phyloP scores from a whole-genome alignment of 805 yeast genomes.

The Hanseniaspora mollemarum region DNA sequence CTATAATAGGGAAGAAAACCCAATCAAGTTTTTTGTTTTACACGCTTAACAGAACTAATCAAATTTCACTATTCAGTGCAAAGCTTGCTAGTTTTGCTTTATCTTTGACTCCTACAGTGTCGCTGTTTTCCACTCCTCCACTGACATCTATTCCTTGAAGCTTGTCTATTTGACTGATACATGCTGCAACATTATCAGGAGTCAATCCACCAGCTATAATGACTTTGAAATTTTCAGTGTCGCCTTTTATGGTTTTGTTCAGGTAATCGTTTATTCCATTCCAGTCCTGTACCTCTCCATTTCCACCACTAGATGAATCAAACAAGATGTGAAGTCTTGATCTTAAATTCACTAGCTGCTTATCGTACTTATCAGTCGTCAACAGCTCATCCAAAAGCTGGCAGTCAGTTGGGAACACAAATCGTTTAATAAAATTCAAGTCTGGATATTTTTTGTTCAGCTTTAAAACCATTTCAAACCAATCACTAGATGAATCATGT shows the following conservation, averaged over 20 bases:
- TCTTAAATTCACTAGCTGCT: conserved; percentile 18
- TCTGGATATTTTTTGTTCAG: conserved; percentile 32
- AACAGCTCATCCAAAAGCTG: conserved; percentile 27
- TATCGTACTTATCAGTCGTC: conserved; percentile 20
- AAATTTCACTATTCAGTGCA: conserved; percentile 37
- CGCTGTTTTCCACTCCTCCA: conserved; percentile 73
- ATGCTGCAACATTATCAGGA: conserved; percentile 56
- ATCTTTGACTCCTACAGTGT: conserved; percentile 54
- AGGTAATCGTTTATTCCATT: conserved; percentile 34
- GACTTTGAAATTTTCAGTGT: conserved; percentile 28
- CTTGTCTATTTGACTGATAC: conserved; percentile 38
- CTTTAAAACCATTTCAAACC: conserved; percentile 8
- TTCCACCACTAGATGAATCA: conserved; percentile 88
- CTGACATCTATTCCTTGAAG: conserved; percentile 89
- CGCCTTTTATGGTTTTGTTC: conserved; percentile 2
- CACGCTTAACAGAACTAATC: not conserved
- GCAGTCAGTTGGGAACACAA: conserved; percentile 46
- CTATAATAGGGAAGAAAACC: not conserved
- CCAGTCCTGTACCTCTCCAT: conserved; percentile 71
- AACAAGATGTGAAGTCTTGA: conserved; percentile 50
- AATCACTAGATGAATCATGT: conserved; percentile 62
- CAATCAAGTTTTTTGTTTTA: not conserved
- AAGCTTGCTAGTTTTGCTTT: conserved; percentile 48
- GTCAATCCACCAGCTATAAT: conserved; percentile 84
- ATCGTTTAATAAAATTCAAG: conserved; percentile 46